phyloP scores from a whole-genome alignment of 257 asterid genomes.

The Scutellaria barbata region DNA sequence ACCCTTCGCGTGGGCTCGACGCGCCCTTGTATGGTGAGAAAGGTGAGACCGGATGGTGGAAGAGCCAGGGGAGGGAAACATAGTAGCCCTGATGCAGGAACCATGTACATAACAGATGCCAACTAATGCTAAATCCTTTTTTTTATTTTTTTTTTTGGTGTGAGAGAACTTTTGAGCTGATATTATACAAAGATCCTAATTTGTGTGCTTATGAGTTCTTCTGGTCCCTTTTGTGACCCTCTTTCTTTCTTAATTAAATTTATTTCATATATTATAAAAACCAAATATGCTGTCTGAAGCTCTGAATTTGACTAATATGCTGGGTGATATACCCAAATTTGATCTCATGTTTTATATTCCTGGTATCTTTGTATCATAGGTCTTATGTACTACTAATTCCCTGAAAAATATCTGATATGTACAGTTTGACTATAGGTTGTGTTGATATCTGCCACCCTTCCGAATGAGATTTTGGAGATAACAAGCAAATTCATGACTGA shows the following conservation, averaged over 20 bases:
- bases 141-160: too few species aligned
- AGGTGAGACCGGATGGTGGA: too few species aligned
- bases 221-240: neutral
- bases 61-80: too few species aligned
- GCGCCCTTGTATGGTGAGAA: too few species aligned
- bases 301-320: neutral
- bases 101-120: too few species aligned
- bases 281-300: neutral
- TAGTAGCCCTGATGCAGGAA: too few species aligned
- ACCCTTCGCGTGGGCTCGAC: too few species aligned
- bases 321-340: neutral
- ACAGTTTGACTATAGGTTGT: conserved; percentile 66
- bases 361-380: neutral
- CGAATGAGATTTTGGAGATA: conserved; percentile 94
- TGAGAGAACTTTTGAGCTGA: too few species aligned
- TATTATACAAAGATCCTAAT: too few species aligned
- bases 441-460: conserved; percentile 94
- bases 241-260: neutral
- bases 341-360: neutral
- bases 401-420: conserved; percentile 16
- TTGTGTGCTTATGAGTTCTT: neutral
- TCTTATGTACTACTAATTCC: conserved; percentile 25
- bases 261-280: neutral
- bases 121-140: too few species aligned
- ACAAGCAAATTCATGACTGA: conserved; percentile 99